Evolutionary conservation across 441 rosid species (phyloP).

Genomic region (Bocquillonia castaneifolia): DNA sequence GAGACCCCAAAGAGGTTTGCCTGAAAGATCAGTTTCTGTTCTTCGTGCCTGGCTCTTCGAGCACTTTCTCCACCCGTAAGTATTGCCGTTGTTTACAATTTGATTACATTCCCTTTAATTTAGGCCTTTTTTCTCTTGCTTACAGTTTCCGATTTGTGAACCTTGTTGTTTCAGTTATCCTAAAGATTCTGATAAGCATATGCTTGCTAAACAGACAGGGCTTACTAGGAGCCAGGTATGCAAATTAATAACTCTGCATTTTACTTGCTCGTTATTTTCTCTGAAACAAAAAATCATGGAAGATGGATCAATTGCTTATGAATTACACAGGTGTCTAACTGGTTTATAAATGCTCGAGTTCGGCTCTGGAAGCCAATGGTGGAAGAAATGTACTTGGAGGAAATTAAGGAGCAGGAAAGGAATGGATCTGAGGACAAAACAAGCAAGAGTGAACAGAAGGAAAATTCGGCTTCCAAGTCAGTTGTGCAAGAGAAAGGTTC

Average conservation of each 20-base stretch:
- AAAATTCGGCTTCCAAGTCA: conserved; percentile 54
- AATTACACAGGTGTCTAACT: conserved; percentile 63
- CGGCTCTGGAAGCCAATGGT: conserved; percentile 97
- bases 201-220: conserved; percentile 78
- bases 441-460: conserved; percentile 53
- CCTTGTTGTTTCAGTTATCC: conserved; percentile 53
- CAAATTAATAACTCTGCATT: background rate
- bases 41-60: conserved; percentile 95
- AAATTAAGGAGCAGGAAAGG: conserved; percentile 57
- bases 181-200: conserved; percentile 74
- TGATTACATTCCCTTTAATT: background rate
- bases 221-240: conserved; percentile 78
- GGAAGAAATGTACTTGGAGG: conserved; percentile 85
- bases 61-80: conserved; percentile 91
- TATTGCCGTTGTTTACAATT: background rate
- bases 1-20: conserved; percentile 84
- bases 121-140: background rate
- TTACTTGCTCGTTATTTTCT: background rate
- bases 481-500: conserved; percentile 42
- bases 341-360: conserved; percentile 95
- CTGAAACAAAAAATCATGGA: background rate
- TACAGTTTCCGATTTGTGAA: background rate
- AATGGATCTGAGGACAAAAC: conserved; percentile 57
- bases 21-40: conserved; percentile 70
- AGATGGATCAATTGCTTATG: no score